Percentiles rank a stretch among this genome's conserved stretches.
phyloP scores from a whole-genome alignment of 176 grass and related monocot genomes.

The Phyllostachys edulis region DNA sequence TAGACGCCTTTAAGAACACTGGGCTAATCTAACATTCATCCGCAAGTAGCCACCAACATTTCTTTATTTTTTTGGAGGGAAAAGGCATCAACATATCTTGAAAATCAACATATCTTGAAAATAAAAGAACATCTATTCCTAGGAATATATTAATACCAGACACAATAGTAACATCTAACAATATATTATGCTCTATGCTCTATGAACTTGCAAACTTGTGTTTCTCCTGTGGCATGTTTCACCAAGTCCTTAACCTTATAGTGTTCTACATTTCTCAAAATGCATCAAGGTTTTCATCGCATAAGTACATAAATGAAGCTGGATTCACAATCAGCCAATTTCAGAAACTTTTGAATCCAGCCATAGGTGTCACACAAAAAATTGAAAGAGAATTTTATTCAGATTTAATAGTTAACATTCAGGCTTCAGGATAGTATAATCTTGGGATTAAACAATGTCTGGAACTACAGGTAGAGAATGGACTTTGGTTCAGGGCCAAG shows the following conservation, averaged over 20 bases:
- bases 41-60: too few species aligned
- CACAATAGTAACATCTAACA: background rate
- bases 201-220: background rate
- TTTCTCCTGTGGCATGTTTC: background rate
- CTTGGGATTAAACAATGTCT: background rate
- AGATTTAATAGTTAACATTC: background rate
- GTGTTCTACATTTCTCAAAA: background rate
- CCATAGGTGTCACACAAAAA: background rate
- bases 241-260: background rate
- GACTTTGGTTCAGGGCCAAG: background rate
- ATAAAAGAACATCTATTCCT: background rate
- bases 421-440: background rate
- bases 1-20: too few species aligned
- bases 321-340: background rate
- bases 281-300: background rate
- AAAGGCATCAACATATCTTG: background rate
- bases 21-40: background rate
- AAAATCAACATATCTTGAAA: background rate
- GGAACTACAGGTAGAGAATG: background rate
- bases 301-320: background rate
- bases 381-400: background rate
- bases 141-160: background rate
- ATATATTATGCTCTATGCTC: background rate
- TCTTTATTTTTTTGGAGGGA: too few species aligned
- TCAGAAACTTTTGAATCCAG: background rate